These are phyloP conservation scores for Vitis riparia DNA, from an alignment of 164 flowering plant species.

Conservation along the genomic window DNA sequence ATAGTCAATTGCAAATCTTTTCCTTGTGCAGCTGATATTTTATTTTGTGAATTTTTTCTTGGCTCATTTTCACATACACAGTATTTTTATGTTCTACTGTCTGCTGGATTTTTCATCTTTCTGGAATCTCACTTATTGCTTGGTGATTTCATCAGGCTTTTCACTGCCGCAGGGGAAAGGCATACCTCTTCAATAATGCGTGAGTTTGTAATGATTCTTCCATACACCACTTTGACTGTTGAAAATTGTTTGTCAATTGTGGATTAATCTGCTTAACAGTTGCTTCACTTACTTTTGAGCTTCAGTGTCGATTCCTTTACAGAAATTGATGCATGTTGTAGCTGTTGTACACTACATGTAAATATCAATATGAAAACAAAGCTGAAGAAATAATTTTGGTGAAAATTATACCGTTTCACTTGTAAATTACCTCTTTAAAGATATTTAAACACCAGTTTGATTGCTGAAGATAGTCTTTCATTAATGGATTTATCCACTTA, in stretches of 20 bases:
- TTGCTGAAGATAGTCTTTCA: no score
- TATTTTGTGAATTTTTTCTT: no score
- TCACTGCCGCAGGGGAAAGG: conserved; percentile 75
- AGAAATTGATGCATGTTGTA: neutral
- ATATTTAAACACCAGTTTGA: no score
- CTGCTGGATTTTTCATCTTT: neutral
- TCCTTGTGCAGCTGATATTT: no score
- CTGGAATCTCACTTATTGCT: conserved; percentile 9
- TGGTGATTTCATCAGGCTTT: conserved; percentile 50
- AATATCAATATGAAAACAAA: neutral
- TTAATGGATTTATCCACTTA: no score
- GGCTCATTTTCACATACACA: neutral
- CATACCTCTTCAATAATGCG: conserved; percentile 74
- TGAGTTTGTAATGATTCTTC: conserved; percentile 34
- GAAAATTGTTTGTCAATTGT: neutral
- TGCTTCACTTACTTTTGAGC: neutral
- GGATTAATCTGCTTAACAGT: neutral
- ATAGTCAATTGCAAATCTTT: no score
- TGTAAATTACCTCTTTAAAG: no score
- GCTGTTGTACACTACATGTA: no score
- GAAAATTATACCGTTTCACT: no score
- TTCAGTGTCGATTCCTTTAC: neutral
- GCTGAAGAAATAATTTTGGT: neutral
- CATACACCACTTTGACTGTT: neutral
- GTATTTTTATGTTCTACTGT: no score